Percentiles rank a stretch among this genome's conserved stretches.
Evolutionary conservation across 129 eudicot species (phyloP).

Genomic region (Flaveria ramosissima): DNA sequence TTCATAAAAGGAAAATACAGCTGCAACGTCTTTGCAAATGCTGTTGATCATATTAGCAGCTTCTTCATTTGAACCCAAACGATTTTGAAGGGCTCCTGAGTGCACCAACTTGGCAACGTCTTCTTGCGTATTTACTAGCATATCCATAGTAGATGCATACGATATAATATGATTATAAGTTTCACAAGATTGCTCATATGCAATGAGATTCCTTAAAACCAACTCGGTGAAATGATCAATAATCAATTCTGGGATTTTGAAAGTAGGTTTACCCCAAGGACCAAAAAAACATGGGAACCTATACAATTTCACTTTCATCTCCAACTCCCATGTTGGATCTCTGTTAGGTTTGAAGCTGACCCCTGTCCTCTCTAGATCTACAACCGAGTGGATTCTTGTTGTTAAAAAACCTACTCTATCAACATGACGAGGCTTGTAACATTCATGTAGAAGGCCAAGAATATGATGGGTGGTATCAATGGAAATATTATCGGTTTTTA

Average conservation of each 20-base stretch:
- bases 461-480: not conserved
- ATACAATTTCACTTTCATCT: not conserved
- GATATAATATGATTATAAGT: constrained; percentile 1
- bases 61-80: not conserved
- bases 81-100: not conserved
- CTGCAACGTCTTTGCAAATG: constrained; percentile 5
- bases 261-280: not conserved
- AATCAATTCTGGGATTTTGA: not conserved
- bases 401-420: rapidly evolving
- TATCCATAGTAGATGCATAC: constrained; percentile 8
- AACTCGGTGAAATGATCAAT: constrained; percentile 2
- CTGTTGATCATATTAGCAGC: constrained; percentile 2
- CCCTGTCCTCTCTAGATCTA: not conserved
- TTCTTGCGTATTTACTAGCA: not conserved
- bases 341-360: not conserved
- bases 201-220: constrained; percentile 26
- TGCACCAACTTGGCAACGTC: constrained; percentile 9
- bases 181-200: constrained; percentile 5
- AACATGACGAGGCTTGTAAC: not conserved
- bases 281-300: not conserved
- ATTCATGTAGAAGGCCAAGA: not conserved
- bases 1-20: not conserved
- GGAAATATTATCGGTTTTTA: not conserved
- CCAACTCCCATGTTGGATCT: not conserved
- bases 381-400: not conserved